phyloP scores from a whole-genome alignment of 208 protist species.

The Naegleria fowleri region DNA sequence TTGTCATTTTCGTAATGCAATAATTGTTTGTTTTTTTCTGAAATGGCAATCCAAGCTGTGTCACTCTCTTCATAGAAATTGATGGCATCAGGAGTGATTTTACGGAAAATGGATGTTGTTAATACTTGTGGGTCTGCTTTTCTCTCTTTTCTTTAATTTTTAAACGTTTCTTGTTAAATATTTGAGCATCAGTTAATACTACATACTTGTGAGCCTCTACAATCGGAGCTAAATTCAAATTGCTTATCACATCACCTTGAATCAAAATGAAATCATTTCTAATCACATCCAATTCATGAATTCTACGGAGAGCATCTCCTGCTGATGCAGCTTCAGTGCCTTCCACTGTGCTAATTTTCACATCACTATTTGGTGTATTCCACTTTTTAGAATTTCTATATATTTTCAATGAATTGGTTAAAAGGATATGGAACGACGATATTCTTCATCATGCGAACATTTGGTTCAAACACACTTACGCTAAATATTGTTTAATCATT shows the following conservation, averaged over 20 bases:
- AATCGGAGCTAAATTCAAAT: background rate
- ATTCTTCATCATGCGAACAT: background rate
- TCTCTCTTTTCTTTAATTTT: background rate
- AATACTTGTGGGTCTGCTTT: background rate
- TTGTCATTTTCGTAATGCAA: conserved; percentile 8
- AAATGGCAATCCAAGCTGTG: background rate
- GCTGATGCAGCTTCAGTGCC: background rate
- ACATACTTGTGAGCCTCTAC: background rate
- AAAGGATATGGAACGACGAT: background rate
- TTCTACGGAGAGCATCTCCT: conserved; percentile 23
- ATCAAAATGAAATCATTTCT: conserved; percentile 28
- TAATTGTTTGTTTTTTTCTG: background rate
- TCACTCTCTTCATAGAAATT: background rate
- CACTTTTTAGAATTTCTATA: background rate
- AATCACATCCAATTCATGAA: conserved; percentile 4
- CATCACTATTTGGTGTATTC: background rate
- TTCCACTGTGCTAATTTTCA: background rate
- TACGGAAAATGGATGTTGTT: background rate
- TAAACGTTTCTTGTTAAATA: too few species aligned
- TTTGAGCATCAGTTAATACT: too few species aligned
- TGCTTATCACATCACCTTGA: conserved; percentile 17
- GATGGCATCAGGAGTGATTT: background rate
- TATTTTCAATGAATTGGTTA: background rate
- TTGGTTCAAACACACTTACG: background rate
- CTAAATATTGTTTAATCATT: conserved; percentile 24